A percentile compares a stretch with the other conserved stretches of the same genome.
These are phyloP conservation scores for Sporothrix schenckii DNA, from an alignment of 2,329 filamentous ascomycete genomes.

Conservation along the genomic window DNA sequence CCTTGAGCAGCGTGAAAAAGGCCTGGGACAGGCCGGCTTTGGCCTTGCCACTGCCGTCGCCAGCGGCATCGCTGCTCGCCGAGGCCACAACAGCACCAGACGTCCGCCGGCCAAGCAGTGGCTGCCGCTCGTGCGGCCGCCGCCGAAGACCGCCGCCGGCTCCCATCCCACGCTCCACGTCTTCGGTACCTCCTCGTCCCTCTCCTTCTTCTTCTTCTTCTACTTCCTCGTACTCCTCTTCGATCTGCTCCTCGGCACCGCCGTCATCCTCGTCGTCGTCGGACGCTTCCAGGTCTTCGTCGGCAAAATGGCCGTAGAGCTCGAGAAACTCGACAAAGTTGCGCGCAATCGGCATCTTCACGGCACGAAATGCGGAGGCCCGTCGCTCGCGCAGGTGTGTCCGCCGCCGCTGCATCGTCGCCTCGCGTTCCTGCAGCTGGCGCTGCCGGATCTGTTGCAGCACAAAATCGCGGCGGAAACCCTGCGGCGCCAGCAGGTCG, in stretches of 20 bases:
- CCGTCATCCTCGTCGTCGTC: constrained; percentile 57
- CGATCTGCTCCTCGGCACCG: constrained; percentile 43
- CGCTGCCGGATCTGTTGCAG: constrained; percentile 42
- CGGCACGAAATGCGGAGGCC: constrained; percentile 29
- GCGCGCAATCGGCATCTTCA: constrained; percentile 59
- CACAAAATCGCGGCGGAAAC: constrained; percentile 55
- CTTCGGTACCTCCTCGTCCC: constrained; percentile 47
- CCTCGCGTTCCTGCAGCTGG: constrained; percentile 45
- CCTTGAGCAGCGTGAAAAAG: constrained; percentile 78
- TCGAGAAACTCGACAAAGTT: constrained; percentile 77
- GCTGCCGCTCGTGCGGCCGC: constrained; percentile 28
- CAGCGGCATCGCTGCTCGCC: not conserved
- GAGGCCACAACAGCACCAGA: not conserved
- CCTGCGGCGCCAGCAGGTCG: constrained; percentile 48
- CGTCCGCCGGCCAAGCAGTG: constrained; percentile 24
- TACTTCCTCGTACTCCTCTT: constrained; percentile 16
- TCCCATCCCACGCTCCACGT: constrained; percentile 32
- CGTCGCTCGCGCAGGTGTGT: constrained; percentile 32
- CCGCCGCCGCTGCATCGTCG: constrained; percentile 32
- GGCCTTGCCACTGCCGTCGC: constrained; percentile 46
- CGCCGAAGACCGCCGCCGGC: constrained; percentile 34
- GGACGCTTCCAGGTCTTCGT: constrained; percentile 65
- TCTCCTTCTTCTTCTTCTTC: constrained; percentile 43
- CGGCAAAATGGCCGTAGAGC: constrained; percentile 75
- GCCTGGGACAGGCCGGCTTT: constrained; percentile 65